Percentiles rank a stretch among this genome's conserved stretches.
Conservation (phyloP, 2,329 filamentous ascomycete species). For the Alternaria sp. region DNA sequence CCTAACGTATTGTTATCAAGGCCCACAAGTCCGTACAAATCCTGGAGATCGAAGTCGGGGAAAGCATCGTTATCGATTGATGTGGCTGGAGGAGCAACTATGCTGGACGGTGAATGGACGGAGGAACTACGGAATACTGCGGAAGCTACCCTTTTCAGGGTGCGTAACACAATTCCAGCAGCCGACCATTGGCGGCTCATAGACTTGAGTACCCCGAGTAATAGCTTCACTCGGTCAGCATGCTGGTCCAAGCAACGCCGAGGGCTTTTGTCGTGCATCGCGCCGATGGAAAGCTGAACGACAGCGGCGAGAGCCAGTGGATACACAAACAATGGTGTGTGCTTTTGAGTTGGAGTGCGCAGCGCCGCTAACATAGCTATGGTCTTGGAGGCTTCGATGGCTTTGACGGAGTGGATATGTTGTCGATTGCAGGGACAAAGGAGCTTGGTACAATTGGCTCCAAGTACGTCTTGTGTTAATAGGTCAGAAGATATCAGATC, state of each 20-base stretch:
- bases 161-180: conserved; percentile 13
- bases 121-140: conserved; percentile 11
- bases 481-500: conserved; percentile 14
- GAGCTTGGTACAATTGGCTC: conserved; percentile 14
- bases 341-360: conserved; percentile 64
- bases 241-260: conserved; percentile 23
- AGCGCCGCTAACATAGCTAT: conserved; percentile 76
- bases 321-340: conserved; percentile 55
- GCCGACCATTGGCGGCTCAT: conserved; percentile 18
- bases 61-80: conserved; percentile 1
- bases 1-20: conserved; percentile 6
- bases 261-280: conserved; percentile 26
- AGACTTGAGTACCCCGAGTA: conserved; percentile 21
- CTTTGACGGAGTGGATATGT: conserved; percentile 71
- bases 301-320: conserved; percentile 25
- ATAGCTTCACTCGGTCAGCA: conserved; percentile 19
- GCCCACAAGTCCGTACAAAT: conserved; percentile 18
- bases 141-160: conserved; percentile 18
- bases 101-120: background rate
- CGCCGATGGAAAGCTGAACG: conserved; percentile 68
- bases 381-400: conserved; percentile 75
- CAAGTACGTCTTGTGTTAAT: conserved; percentile 14
- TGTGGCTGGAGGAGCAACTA: background rate
- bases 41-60: conserved; percentile 11
- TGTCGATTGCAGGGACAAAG: conserved; percentile 22